Evolutionary conservation across 495 filamentous ascomycete species (phyloP).

Genomic region (Hypoxylon intermedium): DNA sequence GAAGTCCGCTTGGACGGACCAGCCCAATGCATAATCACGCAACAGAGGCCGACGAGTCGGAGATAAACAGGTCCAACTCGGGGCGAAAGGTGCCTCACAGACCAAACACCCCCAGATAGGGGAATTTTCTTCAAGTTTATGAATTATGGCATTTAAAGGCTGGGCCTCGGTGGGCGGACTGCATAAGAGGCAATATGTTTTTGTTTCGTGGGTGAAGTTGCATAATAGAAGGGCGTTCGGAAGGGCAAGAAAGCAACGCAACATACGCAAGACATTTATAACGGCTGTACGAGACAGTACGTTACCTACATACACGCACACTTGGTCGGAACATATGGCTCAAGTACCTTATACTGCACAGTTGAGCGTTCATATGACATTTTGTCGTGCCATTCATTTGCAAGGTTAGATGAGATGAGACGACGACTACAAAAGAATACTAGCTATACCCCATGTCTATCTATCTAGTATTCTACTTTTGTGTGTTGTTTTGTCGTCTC

Average conservation of each 20-base stretch:
- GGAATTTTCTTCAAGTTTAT: neutral
- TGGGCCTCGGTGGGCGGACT: conserved; percentile 4
- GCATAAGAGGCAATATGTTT: conserved; percentile 23
- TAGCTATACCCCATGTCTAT: neutral
- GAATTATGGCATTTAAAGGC: conserved; percentile 17
- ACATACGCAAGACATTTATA: no score
- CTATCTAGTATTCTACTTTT: neutral
- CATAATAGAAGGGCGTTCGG: conserved; percentile 27
- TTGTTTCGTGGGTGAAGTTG: conserved; percentile 9
- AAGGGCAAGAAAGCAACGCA: conserved; percentile 7
- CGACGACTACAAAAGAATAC: neutral
- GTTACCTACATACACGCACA: conserved; percentile 5
- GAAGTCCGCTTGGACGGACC: conserved; percentile 36
- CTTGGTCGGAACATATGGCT: conserved; percentile 15
- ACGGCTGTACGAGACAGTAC: conserved; percentile 10
- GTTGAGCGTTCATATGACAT: neutral
- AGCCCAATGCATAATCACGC: conserved; percentile 2
- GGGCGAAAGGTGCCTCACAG: conserved; percentile 4
- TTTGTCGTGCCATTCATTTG: neutral
- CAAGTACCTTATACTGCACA: neutral
- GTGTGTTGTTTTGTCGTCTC: no score
- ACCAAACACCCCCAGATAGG: conserved; percentile 15
- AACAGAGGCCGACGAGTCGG: conserved; percentile 2
- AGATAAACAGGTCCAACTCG: conserved; percentile 15
- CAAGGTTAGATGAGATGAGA: neutral